Percentiles rank a stretch among this genome's conserved stretches.
phyloP scores from a whole-genome alignment of 2,329 filamentous ascomycete genomes.

The Trichocomaceae sp. region DNA sequence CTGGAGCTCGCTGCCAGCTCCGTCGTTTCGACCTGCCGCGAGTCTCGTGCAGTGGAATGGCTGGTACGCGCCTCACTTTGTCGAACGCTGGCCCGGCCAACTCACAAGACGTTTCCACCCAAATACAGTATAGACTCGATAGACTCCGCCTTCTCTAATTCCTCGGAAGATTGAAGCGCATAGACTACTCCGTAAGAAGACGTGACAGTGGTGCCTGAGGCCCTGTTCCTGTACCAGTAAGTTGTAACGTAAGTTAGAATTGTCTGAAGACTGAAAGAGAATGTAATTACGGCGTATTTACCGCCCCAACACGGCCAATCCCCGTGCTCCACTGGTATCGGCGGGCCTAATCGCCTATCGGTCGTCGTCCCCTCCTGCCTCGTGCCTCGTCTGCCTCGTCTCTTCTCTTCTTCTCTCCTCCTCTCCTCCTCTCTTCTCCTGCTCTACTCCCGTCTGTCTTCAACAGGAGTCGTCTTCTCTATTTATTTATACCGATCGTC shows the following conservation, averaged over 20 bases:
- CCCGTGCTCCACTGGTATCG: conserved; percentile 11
- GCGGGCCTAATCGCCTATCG: conserved; percentile 8
- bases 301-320: conserved; percentile 8
- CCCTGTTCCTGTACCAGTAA: too few relatives aligned
- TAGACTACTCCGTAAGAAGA: too few relatives aligned
- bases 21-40: background rate
- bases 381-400: conserved; percentile 4
- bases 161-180: too few relatives aligned
- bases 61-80: background rate
- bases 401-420: conserved; percentile 6
- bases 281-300: background rate
- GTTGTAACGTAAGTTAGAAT: too few relatives aligned
- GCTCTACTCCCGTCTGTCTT: conserved; percentile 9
- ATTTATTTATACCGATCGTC: background rate
- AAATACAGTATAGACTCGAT: too few relatives aligned
- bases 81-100: background rate
- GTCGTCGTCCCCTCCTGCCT: conserved; percentile 6
- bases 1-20: too few relatives aligned
- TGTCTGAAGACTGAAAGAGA: too few relatives aligned
- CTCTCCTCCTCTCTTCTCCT: conserved; percentile 8
- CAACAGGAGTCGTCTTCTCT: background rate
- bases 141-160: too few relatives aligned
- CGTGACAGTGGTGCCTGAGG: background rate
- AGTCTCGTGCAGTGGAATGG: background rate
- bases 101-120: background rate